These are phyloP conservation scores for Lasiodiplodia hormozganensis DNA, from an alignment of 2,329 filamentous ascomycete genomes.

Conservation along the genomic window DNA sequence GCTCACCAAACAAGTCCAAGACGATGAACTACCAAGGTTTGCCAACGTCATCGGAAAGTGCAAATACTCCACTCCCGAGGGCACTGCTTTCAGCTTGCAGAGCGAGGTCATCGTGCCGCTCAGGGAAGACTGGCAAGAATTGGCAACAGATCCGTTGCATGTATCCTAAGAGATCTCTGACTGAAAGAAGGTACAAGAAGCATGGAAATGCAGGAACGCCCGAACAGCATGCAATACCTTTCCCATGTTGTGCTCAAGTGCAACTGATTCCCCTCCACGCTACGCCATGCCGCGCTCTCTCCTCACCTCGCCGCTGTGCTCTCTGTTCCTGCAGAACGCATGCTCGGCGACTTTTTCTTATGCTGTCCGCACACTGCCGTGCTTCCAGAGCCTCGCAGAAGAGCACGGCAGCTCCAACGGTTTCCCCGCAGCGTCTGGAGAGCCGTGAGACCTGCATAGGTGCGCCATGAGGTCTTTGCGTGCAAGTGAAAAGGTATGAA, in stretches of 20 bases:
- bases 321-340: conserved; percentile 9
- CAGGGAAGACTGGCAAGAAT: conserved; percentile 30
- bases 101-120: conserved; percentile 28
- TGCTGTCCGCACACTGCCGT: neutral
- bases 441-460: neutral
- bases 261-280: neutral
- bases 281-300: neutral
- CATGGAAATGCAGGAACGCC: neutral
- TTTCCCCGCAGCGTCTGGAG: neutral
- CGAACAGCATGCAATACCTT: neutral
- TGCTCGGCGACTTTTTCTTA: neutral
- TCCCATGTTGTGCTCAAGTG: neutral
- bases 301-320: neutral
- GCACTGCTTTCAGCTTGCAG: conserved; percentile 5
- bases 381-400: neutral
- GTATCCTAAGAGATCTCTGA: neutral
- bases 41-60: conserved; percentile 30
- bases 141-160: neutral
- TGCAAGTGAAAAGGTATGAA: neutral
- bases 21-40: conserved; percentile 27
- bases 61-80: conserved; percentile 21
- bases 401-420: conserved; percentile 1
- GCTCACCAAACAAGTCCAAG: conserved; percentile 25
- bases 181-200: neutral
- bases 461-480: neutral